phyloP scores from a whole-genome alignment of 805 yeast species.

The Yamadazyma endophytica region DNA sequence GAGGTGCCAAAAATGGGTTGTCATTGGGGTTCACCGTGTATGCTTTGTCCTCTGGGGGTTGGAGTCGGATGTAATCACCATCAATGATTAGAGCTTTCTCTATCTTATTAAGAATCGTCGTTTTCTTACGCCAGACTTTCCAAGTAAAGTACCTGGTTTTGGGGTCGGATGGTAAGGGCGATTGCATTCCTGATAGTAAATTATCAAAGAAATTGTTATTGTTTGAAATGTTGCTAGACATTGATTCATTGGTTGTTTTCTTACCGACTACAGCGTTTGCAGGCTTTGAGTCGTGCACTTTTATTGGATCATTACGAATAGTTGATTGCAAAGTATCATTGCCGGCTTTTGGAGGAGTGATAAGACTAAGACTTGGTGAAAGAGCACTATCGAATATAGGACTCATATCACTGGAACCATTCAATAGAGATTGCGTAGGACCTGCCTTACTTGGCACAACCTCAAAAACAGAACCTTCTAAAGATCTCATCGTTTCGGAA shows the following conservation, averaged over 20 bases:
- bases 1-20: constrained; percentile 22
- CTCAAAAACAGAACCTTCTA: constrained; percentile 7
- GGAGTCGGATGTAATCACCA: constrained; percentile 88
- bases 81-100: constrained; percentile 84
- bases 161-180: constrained; percentile 29
- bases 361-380: constrained; percentile 6
- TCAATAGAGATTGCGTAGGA: constrained; percentile 4
- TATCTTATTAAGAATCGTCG: constrained; percentile 72
- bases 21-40: constrained; percentile 28
- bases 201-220: constrained; percentile 28
- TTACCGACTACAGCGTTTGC: neutral
- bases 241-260: no score
- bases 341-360: constrained; percentile 11
- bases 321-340: no score
- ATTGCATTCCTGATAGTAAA: constrained; percentile 23
- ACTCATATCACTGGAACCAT: constrained; percentile 2
- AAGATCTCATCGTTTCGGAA: constrained; percentile 6
- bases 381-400: constrained; percentile 8
- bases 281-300: no score
- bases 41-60: constrained; percentile 76
- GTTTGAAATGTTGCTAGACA: no score
- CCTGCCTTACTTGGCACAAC: constrained; percentile 6
- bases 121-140: constrained; percentile 85
- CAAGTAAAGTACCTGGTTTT: constrained; percentile 73
- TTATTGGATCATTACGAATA: no score